Conservation (phyloP, 2,329 filamentous ascomycete species). For the Colletotrichum sp. region DNA sequence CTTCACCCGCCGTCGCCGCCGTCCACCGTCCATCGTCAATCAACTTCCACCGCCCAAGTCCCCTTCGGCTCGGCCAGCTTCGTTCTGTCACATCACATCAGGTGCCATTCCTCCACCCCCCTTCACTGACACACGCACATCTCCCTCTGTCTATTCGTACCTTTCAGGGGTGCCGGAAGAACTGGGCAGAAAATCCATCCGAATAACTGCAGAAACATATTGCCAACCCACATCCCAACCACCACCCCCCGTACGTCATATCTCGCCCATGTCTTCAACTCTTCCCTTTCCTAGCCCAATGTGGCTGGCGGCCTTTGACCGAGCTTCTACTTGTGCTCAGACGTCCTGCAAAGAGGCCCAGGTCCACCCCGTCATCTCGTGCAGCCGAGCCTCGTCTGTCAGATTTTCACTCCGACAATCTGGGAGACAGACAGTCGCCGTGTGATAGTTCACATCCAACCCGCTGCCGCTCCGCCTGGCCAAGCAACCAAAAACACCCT, state of each 20-base stretch:
- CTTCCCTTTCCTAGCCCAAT: not conserved
- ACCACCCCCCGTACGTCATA: conserved; percentile 13
- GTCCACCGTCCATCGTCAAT: not conserved
- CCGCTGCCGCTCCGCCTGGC: not conserved
- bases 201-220: not conserved
- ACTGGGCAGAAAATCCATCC: conserved; percentile 9
- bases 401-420: conserved; percentile 21
- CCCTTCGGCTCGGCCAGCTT: not conserved
- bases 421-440: not conserved
- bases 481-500: not conserved
- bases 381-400: conserved; percentile 8
- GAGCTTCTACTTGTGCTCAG: conserved; percentile 6
- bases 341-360: conserved; percentile 10
- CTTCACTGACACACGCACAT: not conserved
- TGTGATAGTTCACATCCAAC: conserved; percentile 7
- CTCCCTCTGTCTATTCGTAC: not conserved
- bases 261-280: conserved; percentile 5
- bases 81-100: not conserved
- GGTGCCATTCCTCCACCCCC: not conserved
- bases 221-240: not conserved
- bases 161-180: not conserved
- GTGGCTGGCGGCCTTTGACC: conserved; percentile 15
- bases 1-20: not conserved
- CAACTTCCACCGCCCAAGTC: not conserved
- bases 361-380: conserved; percentile 15